A percentile compares a stretch with the other conserved stretches of the same genome.
These are phyloP conservation scores for Anthracocystis panici-leucophaei DNA, from an alignment of 1,284 basidiomycete genomes.

Conservation along the genomic window DNA sequence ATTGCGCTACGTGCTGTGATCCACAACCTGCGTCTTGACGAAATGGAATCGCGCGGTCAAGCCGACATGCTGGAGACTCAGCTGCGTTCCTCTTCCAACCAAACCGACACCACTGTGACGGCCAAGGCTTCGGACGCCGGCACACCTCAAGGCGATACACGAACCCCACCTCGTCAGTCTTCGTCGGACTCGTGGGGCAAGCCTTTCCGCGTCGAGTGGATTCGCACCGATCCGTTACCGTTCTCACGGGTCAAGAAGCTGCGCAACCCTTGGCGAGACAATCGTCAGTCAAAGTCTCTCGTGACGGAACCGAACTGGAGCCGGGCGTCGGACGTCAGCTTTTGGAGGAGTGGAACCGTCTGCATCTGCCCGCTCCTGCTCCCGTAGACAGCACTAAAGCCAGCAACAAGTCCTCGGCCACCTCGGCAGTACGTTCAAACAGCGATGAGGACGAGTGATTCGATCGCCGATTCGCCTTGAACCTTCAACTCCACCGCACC, in stretches of 20 bases:
- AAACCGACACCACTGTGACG: conserved; percentile 35
- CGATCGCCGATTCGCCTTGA: too few relatives aligned
- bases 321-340: conserved; percentile 80
- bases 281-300: conserved; percentile 86
- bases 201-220: conserved; percentile 87
- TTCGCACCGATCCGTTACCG: conserved; percentile 79
- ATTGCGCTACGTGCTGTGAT: conserved; percentile 56
- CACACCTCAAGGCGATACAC: conserved; percentile 9
- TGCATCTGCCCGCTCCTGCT: conserved; percentile 11
- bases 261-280: conserved; percentile 92
- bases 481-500: too few relatives aligned
- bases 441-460: conserved; percentile 49
- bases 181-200: conserved; percentile 55
- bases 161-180: conserved; percentile 36
- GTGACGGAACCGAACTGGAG: conserved; percentile 92
- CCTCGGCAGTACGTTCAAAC: conserved; percentile 1
- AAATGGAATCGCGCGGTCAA: conserved; percentile 52
- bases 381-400: conserved; percentile 22
- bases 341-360: conserved; percentile 79
- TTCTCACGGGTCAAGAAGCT: conserved; percentile 83
- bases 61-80: conserved; percentile 53
- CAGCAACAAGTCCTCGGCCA: conserved; percentile 7
- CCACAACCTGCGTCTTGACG: conserved; percentile 64
- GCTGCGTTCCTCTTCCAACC: conserved; percentile 45
- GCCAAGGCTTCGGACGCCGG: conserved; percentile 11